phyloP scores from a whole-genome alignment of 2,329 filamentous ascomycete genomes.

The Penicillium expansum region DNA sequence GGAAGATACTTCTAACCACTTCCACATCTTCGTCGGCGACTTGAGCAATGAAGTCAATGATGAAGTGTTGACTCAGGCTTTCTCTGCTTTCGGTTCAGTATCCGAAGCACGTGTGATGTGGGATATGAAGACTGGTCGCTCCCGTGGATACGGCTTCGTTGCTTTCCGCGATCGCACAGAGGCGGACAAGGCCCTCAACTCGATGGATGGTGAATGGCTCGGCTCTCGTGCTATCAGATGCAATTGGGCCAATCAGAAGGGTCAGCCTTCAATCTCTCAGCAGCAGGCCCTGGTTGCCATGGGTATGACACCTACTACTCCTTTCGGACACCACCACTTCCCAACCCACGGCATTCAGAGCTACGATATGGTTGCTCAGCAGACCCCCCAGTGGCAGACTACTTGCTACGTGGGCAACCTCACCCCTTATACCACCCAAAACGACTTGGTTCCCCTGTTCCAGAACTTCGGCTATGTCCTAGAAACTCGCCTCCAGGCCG shows the following conservation, averaged over 20 bases:
- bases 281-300: conserved; percentile 96
- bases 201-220: conserved; percentile 99
- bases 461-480: conserved; percentile 98
- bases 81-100: conserved; percentile 91
- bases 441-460: conserved; percentile 95
- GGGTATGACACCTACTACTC: conserved; percentile 96
- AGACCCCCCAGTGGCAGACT: conserved; percentile 97
- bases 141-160: conserved; percentile 95
- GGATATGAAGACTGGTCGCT: conserved; percentile 99
- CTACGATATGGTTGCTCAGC: conserved; percentile 93
- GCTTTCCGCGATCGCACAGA: conserved; percentile 92
- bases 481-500: conserved; percentile 95
- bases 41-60: conserved; percentile 98
- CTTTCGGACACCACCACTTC: conserved; percentile 96
- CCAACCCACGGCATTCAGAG: conserved; percentile 94
- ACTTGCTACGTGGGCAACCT: conserved; percentile 97
- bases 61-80: conserved; percentile 87
- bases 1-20: conserved; percentile 96
- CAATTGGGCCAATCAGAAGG: conserved; percentile 99
- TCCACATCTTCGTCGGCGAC: conserved; percentile 98
- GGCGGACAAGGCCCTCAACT: conserved; percentile 91
- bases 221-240: conserved; percentile 96
- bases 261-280: conserved; percentile 97
- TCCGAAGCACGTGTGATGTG: conserved; percentile 99
- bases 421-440: conserved; percentile 95